Base-by-base conservation (phyloP, 441 rosid species). In the Dalechampia spathulata region DNA sequence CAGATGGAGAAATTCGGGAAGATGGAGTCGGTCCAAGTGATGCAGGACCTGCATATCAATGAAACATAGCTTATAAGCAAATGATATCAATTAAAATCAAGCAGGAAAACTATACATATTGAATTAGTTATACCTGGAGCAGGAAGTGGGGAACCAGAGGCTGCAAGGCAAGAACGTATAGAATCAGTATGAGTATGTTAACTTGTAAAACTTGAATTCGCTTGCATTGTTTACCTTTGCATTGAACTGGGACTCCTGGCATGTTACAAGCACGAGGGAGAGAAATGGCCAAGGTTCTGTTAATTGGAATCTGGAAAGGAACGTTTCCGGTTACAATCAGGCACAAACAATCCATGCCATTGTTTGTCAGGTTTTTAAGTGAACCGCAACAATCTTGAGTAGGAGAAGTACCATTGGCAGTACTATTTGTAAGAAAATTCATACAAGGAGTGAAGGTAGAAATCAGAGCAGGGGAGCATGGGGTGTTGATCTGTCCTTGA, bases 241-340 rank as follows among this genome's bases (percentile, higher is more conserved):
- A 88, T 43, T 86, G 91, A 64, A 92, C 64, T 13, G 96, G 92
- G 55, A 88, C 85, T 9, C 82, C 74, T 12, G 88, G 78, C 93
- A 85, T 83, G 82, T 88, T 88, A 55, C 96, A 88, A 28, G 93
- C 85, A 0, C 85, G 85, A 10, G 98, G 96, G 43, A 92, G 95
- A 44, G 86, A 75, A 42, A 92, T 69, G 41, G 95, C 95, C 19
- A 86, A 80, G 60, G 83, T 75, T 43, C 88, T 81, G 69, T 84
- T 88, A 70, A 88, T 69, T 13, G 98, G 96, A 23, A 86, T 14
- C 20, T 64, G 78, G 58, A 87, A 76, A 5, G 98, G 96, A 44
- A 86, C 71, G 58, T 56, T 66, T 51, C 81, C 94, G 1, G 83
- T 80, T 4, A 75, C 79, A 62, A 86, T 55, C 32, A 83, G 91